Percentiles rank a stretch among this genome's conserved stretches.
phyloP scores from a whole-genome alignment of 1,139 yeast species.

The Saccharomyces uvarum region DNA sequence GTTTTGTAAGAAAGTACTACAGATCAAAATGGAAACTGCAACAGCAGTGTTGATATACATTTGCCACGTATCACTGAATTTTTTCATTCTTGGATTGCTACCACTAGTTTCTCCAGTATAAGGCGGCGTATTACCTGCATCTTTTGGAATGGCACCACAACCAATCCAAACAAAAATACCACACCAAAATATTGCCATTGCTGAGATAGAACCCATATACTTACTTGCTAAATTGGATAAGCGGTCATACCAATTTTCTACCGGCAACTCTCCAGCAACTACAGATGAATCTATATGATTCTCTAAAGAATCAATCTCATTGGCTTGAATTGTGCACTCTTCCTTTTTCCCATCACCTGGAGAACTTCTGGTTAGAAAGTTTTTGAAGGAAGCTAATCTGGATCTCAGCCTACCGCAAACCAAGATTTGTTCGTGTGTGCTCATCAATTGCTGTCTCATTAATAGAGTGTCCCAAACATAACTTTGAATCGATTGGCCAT shows the following conservation, averaged over 20 bases:
- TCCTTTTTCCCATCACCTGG: not conserved
- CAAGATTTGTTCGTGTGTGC: constrained; percentile 23
- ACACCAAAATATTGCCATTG: constrained; percentile 33
- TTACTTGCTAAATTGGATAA: constrained; percentile 22
- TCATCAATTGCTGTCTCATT: constrained; percentile 35
- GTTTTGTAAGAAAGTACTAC: constrained; percentile 33
- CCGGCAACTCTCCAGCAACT: constrained; percentile 16
- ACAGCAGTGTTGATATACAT: constrained; percentile 37
- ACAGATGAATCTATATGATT: not conserved
- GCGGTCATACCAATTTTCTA: constrained; percentile 31
- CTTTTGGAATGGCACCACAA: constrained; percentile 30
- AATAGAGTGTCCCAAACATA: constrained; percentile 36
- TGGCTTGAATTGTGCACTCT: not conserved
- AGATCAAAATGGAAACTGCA: constrained; percentile 33
- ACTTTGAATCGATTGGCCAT: constrained; percentile 37
- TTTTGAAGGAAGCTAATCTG: constrained; percentile 24
- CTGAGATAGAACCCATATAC: constrained; percentile 30
- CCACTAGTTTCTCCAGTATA: constrained; percentile 22
- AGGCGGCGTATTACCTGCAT: constrained; percentile 24
- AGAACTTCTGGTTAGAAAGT: constrained; percentile 13
- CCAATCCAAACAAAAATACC: constrained; percentile 35
- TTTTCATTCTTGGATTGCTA: constrained; percentile 18
- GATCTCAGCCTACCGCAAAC: constrained; percentile 31
- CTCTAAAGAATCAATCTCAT: not conserved
- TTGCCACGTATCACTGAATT: constrained; percentile 35